Base-by-base conservation (phyloP, 1,139 yeast genomes). In the Magnusiomyces starmeri region DNA sequence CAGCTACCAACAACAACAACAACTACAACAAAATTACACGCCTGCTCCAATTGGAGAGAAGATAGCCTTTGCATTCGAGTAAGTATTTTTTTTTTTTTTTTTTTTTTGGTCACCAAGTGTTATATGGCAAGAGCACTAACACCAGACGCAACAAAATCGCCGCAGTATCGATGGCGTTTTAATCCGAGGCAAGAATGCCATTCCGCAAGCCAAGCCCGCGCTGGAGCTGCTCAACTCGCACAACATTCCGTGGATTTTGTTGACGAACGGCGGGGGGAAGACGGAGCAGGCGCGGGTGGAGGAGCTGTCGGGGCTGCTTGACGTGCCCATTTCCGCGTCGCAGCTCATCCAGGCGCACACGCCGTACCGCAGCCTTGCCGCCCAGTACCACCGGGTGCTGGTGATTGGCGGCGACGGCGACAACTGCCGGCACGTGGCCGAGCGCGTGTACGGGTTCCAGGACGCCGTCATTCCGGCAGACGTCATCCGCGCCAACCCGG, bases 231-330 rank as follows among this genome's bases (percentile, higher is more conserved):
- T 92, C 50, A 73, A 82, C 52, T 57, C 71, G 3, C 65, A 75
- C 35, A 71, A 75, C n/a, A 71, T 90, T 14, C 97, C 98, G 0
- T 92, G 81, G 72, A 81, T 89, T 22, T 67, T 92, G 46, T 72
- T 92, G 65, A 92, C 97, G 21, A 92, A 92, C 65, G 97, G 98
- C 26, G 98, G 98, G 6, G 97, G 98, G 2, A 76, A 77, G 50
- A 70, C 79, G 24, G 98, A 92, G 65, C 57, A 63, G 6, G 76
- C 74, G 18, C 74, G 97, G 45, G 82, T 82, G 1, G 72, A 73
- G 4, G 79, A 75, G 50, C 69, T 92, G 16, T 75, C 83, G 2
- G 61, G 70, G n/a, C 69, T 70, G 32, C 66, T 86, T 35, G 75
- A 73, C 4, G 69, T 81, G 4, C 68, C 72, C 1, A 71, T 87